A percentile compares a stretch with the other conserved stretches of the same genome.
These are phyloP conservation scores for Cymbopogon citratus DNA, from an alignment of 176 grass and related monocot genomes.

Conservation along the genomic window DNA sequence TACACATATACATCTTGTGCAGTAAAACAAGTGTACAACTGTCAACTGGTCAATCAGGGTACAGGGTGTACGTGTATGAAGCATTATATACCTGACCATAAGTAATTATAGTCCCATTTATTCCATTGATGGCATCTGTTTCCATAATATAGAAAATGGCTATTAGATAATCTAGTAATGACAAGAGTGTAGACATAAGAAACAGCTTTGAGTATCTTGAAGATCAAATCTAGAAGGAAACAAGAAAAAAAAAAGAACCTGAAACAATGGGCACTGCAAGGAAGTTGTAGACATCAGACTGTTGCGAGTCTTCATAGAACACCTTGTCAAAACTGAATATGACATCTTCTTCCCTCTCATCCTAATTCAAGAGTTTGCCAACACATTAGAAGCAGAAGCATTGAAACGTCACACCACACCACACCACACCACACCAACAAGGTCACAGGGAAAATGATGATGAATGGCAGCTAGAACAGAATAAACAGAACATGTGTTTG, in stretches of 20 bases:
- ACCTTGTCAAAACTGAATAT: slow-evolving; percentile 78
- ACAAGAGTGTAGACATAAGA: not conserved
- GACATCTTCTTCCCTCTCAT: slow-evolving; percentile 73
- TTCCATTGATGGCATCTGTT: slow-evolving; percentile 61
- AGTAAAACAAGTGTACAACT: slow-evolving; percentile 3
- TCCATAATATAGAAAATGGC: not conserved
- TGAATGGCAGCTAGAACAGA: not conserved
- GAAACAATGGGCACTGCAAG: slow-evolving; percentile 60
- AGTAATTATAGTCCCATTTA: slow-evolving; percentile 71
- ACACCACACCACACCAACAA: not conserved
- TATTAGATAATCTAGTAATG: not conserved
- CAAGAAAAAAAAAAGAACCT: slow-evolving; percentile 37
- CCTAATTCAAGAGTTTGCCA: slow-evolving; percentile 30
- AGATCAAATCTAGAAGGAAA: slow-evolving; percentile 8
- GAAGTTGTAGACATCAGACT: slow-evolving; percentile 68
- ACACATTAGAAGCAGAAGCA: not conserved
- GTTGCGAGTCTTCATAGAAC: slow-evolving; percentile 59
- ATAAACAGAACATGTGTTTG: not conserved
- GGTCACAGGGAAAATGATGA: slow-evolving; percentile 3
- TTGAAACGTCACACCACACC: not conserved
- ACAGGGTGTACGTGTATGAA: slow-evolving; percentile 25
- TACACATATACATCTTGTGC: not conserved
- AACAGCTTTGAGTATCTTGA: not conserved
- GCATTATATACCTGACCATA: slow-evolving; percentile 68
- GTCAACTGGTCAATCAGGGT: not conserved